A percentile compares a stretch with the other conserved stretches of the same genome.
Evolutionary conservation across 495 filamentous ascomycete species (phyloP).

Genomic region (Cladorrhinum samala): DNA sequence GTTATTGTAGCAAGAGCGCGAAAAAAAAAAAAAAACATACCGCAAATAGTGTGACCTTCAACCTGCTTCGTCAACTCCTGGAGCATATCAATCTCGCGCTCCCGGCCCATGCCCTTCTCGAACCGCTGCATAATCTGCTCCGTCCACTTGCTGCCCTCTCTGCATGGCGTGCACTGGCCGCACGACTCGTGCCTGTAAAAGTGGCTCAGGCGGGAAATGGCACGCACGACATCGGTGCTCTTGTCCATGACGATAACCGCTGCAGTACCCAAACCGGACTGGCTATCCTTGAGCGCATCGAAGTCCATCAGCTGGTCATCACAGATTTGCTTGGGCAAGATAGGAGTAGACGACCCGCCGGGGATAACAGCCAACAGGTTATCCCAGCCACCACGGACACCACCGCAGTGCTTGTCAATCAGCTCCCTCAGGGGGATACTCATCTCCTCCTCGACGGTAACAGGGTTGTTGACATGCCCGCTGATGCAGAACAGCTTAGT

Average conservation of each 20-base stretch:
- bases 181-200: slow-evolving; percentile 99
- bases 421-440: slow-evolving; percentile 88
- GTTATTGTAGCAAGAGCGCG: neutral
- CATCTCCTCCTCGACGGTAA: slow-evolving; percentile 98
- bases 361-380: slow-evolving; percentile 94
- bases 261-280: slow-evolving; percentile 94
- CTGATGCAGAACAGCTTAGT: slow-evolving; percentile 99
- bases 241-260: slow-evolving; percentile 99
- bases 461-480: slow-evolving; percentile 97
- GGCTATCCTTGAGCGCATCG: slow-evolving; percentile 94
- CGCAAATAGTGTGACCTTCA: slow-evolving; percentile 97
- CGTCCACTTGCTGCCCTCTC: slow-evolving; percentile 96
- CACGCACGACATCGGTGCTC: slow-evolving; percentile 88
- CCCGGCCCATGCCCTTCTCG: slow-evolving; percentile 79
- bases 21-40: slow-evolving; percentile 36
- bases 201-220: slow-evolving; percentile 83
- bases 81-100: slow-evolving; percentile 96
- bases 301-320: slow-evolving; percentile 98
- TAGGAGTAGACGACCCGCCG: slow-evolving; percentile 92
- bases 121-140: slow-evolving; percentile 97
- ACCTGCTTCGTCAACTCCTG: slow-evolving; percentile 99
- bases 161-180: slow-evolving; percentile 96
- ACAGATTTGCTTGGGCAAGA: slow-evolving; percentile 79
- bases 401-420: slow-evolving; percentile 96
- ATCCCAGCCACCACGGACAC: slow-evolving; percentile 95